Evolutionary conservation across 495 filamentous ascomycete species (phyloP).

Genomic region (Rhizodiscina lignyota): DNA sequence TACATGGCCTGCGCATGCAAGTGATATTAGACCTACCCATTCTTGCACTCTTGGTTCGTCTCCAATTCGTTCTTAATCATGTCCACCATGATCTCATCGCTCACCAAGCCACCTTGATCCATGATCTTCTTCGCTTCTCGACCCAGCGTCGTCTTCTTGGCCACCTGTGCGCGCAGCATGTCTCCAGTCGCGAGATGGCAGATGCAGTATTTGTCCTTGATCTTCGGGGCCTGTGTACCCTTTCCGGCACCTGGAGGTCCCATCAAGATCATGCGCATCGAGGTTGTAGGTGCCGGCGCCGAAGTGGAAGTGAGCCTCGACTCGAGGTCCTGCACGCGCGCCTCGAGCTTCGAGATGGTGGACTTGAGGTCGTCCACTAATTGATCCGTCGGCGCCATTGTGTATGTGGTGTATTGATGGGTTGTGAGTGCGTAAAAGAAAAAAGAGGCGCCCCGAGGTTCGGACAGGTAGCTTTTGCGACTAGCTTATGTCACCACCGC

Average conservation of each 20-base stretch:
- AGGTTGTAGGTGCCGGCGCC: constrained; percentile 32
- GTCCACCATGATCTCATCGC: constrained; percentile 96
- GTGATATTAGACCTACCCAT: constrained; percentile 45
- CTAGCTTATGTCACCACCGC: too few relatives aligned
- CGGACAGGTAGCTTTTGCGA: too few relatives aligned
- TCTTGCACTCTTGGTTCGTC: constrained; percentile 87
- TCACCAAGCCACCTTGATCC: constrained; percentile 93
- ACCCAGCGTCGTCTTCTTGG: constrained; percentile 90
- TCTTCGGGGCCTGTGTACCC: constrained; percentile 93
- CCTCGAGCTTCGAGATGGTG: constrained; percentile 65
- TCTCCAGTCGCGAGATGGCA: constrained; percentile 98
- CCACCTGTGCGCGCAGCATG: constrained; percentile 97
- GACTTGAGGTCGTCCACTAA: constrained; percentile 24
- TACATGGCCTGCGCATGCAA: too few relatives aligned
- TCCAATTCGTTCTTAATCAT: constrained; percentile 98
- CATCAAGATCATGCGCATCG: constrained; percentile 89
- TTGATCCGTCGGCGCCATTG: constrained; percentile 20
- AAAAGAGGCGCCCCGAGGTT: too few relatives aligned
- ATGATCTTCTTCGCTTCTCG: constrained; percentile 99
- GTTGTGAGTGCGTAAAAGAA: too few relatives aligned
- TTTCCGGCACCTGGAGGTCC: constrained; percentile 97
- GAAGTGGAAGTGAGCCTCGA: constrained; percentile 31
- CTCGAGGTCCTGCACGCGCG: constrained; percentile 67
- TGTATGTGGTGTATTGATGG: too few relatives aligned
- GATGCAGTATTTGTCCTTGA: constrained; percentile 92